Evolutionary conservation across 2,329 filamentous ascomycete species (phyloP).

Genomic region (Diaporthe amygdali): DNA sequence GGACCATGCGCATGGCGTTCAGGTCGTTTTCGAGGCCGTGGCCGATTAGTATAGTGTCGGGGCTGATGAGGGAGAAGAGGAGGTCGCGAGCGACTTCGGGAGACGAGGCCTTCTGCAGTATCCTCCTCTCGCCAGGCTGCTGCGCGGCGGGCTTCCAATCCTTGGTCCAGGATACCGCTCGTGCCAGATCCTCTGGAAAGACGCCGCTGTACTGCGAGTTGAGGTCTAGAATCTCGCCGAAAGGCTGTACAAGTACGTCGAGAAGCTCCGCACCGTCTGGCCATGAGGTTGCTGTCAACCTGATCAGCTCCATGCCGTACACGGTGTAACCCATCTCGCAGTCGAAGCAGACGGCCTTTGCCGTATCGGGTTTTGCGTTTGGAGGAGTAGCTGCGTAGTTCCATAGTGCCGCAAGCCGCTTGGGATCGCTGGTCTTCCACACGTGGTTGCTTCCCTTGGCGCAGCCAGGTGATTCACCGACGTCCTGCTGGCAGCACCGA

Average conservation of each 20-base stretch:
- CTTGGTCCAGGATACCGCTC: constrained; percentile 63
- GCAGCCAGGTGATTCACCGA: constrained; percentile 79
- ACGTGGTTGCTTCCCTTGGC: constrained; percentile 76
- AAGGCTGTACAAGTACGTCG: constrained; percentile 83
- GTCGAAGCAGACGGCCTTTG: constrained; percentile 82
- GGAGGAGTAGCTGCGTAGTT: constrained; percentile 81
- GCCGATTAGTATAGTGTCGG: constrained; percentile 83
- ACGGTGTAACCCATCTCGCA: constrained; percentile 98
- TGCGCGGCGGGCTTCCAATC: constrained; percentile 32
- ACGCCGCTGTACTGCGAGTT: constrained; percentile 95
- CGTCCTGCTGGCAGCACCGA: constrained; percentile 77
- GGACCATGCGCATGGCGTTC: constrained; percentile 82
- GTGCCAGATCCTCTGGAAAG: constrained; percentile 74
- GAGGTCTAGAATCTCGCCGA: constrained; percentile 85
- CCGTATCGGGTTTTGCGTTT: constrained; percentile 56
- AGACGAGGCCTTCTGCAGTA: constrained; percentile 75
- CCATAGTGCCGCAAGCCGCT: constrained; percentile 76
- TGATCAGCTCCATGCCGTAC: constrained; percentile 84
- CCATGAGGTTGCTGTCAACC: constrained; percentile 89
- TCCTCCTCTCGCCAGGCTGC: constrained; percentile 37
- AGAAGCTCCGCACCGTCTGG: constrained; percentile 76
- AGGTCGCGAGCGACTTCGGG: constrained; percentile 77
- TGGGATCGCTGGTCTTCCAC: constrained; percentile 80
- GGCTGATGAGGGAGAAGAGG: constrained; percentile 76
- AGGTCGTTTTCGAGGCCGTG: constrained; percentile 97